Base-by-base conservation (phyloP, 1,139 yeast species). In the Kazachstania sp. region DNA sequence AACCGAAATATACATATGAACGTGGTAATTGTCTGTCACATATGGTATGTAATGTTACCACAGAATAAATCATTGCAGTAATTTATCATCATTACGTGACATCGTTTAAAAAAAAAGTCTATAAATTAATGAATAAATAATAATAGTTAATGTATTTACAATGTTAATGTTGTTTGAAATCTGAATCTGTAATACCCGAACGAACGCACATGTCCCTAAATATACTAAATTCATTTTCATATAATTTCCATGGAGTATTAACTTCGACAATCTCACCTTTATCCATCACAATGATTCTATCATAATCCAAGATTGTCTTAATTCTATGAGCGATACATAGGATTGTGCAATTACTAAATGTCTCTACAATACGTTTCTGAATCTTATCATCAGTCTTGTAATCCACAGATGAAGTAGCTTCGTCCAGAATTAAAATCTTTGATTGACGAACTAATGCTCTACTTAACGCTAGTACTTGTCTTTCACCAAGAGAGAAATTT, bases 371-470 rank as follows among this genome's bases (percentile, higher is more conserved):
- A 26, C 86, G 80, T 4, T 67, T 58, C 64, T 85, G 95, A 55
- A 86, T 82, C 61, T 75, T 77, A 40, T 76, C 71, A 64, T 85
- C 94, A 0, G 94, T 83, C 54, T 79, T 85, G 59, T 81, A 82
- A 62, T 85, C 95, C 38, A 85, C 92, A 9, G 85, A 79, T 0
- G 94, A 83, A 0, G 95, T 85, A 15, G 95, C 94, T 64, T 85
- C 95, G 61, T 85, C 95, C 49, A 85, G 66, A 50, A 85, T 79
- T 54, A 85, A 68, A 48, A 85, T 78, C 59, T 75, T 78, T 5
- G 86, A 72, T 44, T 77, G 73, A 52, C 86, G 74, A n/a, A 83
- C 86, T 52, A 85, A 69, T 0, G 95, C 90, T 55, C 94, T 74
- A 0, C 92, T 86, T 53, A 85, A 73, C 1, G 92, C 83, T 48